Evolutionary conservation across 2,329 filamentous ascomycete species (phyloP), one percentile per base, ranked within the genome.

Genomic region (Kalmusia sp.): DNA sequence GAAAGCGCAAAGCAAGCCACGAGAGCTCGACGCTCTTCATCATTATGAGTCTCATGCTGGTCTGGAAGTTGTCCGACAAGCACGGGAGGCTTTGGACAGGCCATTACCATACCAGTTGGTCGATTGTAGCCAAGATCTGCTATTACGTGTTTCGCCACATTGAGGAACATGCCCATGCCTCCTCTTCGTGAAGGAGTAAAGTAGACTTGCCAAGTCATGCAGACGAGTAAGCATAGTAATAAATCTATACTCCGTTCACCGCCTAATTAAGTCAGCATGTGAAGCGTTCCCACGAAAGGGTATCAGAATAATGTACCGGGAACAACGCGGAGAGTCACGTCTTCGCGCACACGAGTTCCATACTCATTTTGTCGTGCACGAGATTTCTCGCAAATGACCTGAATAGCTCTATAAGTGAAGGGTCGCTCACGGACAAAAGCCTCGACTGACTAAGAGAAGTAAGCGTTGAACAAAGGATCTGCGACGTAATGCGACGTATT

Each of bases 21-120:
- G 1, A 80, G 69, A 3, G 78, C 77, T 54, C 83, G 75, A 7
- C 78, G 71, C 54, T 84, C 81, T 52, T 84, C 81, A 54, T 79
- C 72, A 0, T 80, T 81, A 37, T 27, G 34, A 6, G 38, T 21
- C 19, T 41, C 47, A 28, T 79, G 40, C 62, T 63, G 14, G 9
- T 51, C 47, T 5, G 35, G 47, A 9, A 56, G 35, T 22, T 50
- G 44, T 17, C 44, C 35, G 34, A 28, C 31, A 19, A 55, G 19
- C 3, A 38, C 28, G 9, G 44, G 51, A 43, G 51, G 41, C 30
- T 54, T 62, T 15, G 57, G 52, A 47, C 48, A 54, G 12, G 44
- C 17, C 48, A 44, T 25, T 14, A 49, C 24, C 5, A 38, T 24
- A 14, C 25, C 24, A 2, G 37, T 44, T 11, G 50, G 52, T 27